Conservation (phyloP, 768 basidiomycete species). For the Mycena albidolilacea region DNA sequence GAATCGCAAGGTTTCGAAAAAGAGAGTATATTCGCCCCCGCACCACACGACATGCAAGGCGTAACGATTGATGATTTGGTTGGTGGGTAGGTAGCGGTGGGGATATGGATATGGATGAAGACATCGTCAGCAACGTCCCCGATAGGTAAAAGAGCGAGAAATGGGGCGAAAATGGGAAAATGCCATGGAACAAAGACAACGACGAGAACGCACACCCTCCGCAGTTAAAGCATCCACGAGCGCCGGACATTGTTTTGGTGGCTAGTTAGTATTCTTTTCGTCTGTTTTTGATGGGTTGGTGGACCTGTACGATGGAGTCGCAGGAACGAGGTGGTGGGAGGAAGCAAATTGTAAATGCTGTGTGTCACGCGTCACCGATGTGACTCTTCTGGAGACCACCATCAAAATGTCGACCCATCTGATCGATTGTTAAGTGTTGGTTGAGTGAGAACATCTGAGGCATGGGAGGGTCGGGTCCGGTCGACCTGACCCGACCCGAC, state of each 20-base stretch:
- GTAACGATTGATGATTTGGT: no score
- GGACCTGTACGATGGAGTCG: no score
- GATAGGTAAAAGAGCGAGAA: conserved; percentile 45
- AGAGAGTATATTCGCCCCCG: conserved; percentile 42
- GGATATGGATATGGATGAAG: conserved; percentile 53
- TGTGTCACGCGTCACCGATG: no score
- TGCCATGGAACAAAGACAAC: conserved; percentile 33
- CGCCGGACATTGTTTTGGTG: conserved; percentile 62
- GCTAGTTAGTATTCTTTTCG: background rate
- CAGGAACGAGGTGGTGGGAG: no score
- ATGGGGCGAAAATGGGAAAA: conserved; percentile 33
- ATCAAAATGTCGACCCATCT: no score
- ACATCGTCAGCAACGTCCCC: conserved; percentile 69
- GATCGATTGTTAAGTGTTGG: no score
- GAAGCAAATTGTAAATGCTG: no score
- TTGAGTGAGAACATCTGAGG: no score
- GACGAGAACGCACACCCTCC: conserved; percentile 85
- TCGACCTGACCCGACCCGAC: no score
- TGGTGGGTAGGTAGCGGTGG: background rate
- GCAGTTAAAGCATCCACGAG: conserved; percentile 90
- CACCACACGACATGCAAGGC: conserved; percentile 34
- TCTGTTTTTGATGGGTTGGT: background rate
- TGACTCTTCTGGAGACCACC: no score
- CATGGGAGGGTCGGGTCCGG: no score
- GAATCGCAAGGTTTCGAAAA: background rate